Evolutionary conservation across 2,329 filamentous ascomycete genomes (phyloP).

Genomic region (Aaosphaeria pasadenensis): DNA sequence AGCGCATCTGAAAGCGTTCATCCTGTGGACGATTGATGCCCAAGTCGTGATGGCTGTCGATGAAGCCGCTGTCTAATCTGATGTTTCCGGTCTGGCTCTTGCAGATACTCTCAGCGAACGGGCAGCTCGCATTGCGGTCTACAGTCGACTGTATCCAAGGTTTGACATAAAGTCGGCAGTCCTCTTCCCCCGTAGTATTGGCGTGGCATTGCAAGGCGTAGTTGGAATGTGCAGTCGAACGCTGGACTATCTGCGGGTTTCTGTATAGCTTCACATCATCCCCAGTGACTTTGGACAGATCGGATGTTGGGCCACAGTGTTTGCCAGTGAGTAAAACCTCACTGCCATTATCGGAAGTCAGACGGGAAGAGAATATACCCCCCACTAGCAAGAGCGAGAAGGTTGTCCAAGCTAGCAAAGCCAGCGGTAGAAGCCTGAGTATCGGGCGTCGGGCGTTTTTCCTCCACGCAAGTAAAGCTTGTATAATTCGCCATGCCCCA

Average conservation of each 20-base stretch:
- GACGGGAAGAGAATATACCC: conserved; percentile 25
- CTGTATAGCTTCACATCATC: not conserved
- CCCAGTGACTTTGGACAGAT: not conserved
- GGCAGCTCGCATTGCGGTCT: conserved; percentile 7
- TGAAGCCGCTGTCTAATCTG: conserved; percentile 7
- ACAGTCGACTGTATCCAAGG: conserved; percentile 3
- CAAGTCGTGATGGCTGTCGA: conserved; percentile 10
- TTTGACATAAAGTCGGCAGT: not conserved
- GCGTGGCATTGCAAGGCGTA: conserved; percentile 3
- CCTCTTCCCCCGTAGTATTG: not conserved
- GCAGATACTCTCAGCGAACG: conserved; percentile 7
- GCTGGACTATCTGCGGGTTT: not conserved
- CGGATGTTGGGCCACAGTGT: conserved; percentile 16
- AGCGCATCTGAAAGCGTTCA: conserved; percentile 4
- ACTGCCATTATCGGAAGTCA: conserved; percentile 25
- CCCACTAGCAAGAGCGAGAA: conserved; percentile 16
- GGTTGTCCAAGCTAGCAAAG: conserved; percentile 16
- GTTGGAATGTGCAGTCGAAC: conserved; percentile 2
- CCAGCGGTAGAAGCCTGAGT: conserved; percentile 13
- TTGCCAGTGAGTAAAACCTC: conserved; percentile 21
- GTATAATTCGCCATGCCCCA: conserved; percentile 1
- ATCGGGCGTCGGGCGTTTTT: not conserved
- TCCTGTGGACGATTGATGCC: conserved; percentile 7
- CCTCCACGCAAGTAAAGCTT: conserved; percentile 6
- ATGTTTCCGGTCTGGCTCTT: conserved; percentile 2